Evolutionary conservation across 139 green algal genomes (phyloP).

Genomic region (Tetradesmus obliquus): DNA sequence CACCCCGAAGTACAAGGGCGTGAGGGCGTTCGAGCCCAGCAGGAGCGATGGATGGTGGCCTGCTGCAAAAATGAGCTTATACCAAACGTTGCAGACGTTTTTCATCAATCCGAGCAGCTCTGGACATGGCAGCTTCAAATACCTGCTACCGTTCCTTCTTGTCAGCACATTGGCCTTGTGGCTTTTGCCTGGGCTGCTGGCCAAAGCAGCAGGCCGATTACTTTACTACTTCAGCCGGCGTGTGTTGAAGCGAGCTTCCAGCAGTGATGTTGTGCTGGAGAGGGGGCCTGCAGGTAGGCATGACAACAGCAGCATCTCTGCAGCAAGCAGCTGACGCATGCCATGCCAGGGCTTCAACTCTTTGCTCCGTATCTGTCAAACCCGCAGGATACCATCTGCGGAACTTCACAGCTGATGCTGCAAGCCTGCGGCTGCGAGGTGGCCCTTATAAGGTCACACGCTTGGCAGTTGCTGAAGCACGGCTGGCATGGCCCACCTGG

Average conservation of each 20-base stretch:
- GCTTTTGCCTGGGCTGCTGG: not conserved
- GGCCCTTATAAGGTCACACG: not conserved
- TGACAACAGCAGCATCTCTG: not conserved
- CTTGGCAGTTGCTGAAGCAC: not conserved
- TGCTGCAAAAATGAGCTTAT: not conserved
- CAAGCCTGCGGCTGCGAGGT: not conserved
- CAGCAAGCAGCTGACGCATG: not conserved
- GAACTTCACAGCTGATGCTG: constrained; percentile 1
- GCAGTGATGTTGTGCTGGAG: not conserved
- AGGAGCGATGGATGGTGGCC: not conserved
- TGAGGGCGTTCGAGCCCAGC: not conserved
- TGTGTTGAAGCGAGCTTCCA: not conserved
- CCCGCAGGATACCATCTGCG: not conserved
- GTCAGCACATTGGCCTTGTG: not conserved
- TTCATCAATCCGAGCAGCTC: not conserved
- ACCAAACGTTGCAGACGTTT: not conserved
- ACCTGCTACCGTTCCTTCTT: not conserved
- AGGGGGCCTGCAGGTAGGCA: not conserved
- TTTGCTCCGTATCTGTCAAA: not conserved
- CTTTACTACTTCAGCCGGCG: not conserved
- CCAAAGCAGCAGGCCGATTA: not conserved
- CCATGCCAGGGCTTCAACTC: not conserved
- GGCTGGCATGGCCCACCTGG: constrained; percentile 26
- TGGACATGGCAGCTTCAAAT: not conserved
- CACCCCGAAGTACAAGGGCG: not conserved